Conservation (phyloP, 306 rosid species). For the Lathyrus tuberosus region DNA sequence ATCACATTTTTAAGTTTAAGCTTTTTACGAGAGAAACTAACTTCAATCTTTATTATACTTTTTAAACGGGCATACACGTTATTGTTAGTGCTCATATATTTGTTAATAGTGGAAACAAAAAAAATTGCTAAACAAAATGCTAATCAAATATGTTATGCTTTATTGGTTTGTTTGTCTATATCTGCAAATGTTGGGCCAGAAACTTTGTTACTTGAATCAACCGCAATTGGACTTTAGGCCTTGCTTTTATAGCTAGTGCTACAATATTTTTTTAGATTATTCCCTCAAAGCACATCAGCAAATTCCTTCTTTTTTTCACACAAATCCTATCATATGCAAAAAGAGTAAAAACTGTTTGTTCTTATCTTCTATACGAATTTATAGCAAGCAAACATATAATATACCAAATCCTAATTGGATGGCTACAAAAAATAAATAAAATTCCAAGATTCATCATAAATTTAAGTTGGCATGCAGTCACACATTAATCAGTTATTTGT, state of each 20-base stretch:
- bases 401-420: neutral
- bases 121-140: neutral
- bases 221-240: slow-evolving; percentile 24
- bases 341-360: neutral
- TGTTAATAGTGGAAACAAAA: too few species aligned
- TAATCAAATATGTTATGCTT: neutral
- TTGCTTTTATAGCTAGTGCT: neutral
- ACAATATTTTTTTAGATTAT: neutral
- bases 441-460: neutral
- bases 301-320: neutral
- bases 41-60: too few species aligned
- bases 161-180: slow-evolving; percentile 14
- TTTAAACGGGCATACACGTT: too few species aligned
- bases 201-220: neutral
- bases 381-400: slow-evolving; percentile 7
- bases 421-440: neutral
- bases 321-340: neutral
- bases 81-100: too few species aligned
- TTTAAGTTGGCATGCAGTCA: slow-evolving; percentile 25
- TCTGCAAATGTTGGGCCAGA: slow-evolving; percentile 10
- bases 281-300: neutral
- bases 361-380: slow-evolving; percentile 26
- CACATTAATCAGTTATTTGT: slow-evolving; percentile 35
- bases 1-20: too few species aligned
- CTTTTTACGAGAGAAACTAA: too few species aligned